Base-by-base conservation (phyloP, 305 asterid genomes). In the Ilex paraguariensis region DNA sequence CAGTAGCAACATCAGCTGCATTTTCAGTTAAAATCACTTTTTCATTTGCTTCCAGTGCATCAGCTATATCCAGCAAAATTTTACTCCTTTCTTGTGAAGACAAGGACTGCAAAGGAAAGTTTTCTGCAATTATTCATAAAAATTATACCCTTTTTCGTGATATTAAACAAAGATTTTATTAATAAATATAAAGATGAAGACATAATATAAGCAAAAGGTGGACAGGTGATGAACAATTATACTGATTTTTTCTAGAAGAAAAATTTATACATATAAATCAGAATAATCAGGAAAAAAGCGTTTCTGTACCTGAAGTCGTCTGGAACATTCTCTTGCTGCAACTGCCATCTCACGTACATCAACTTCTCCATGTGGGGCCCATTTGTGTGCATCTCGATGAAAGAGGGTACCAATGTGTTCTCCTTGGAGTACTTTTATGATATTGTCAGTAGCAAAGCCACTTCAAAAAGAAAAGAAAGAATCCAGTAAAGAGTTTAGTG, bases 31-130 rank as follows among this genome's bases (percentile, higher is more conserved):
- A 39, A 48, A 94, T 87, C 64, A 73, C 70, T 68, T 81, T 79
- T 76, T 87, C 91, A 76, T 81, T 82, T 70, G 84, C 90, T 81
- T 86, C 97, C 73, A 94, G 78, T 28, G 99, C 95, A 82, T 83
- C 85, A 49, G 99, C 99, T 49, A 94, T 80, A 73, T 88, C 87
- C 60, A 76, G 74, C 86, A 94, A 80, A 75, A 94, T 81, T 73
- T 91, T 85, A 70, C 91, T 77, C 78, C 97, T 88, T 65, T 88
- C 99, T 63, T 83, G 73, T 10, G 97, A 86, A 70, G 98, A 70
- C 81, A 94, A 13, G 49, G 83, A 87, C 95, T 89, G 79, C 61
- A 75, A 32, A 63, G 61, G 39, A 65, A 71, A 68, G 58, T 60
- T 50, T 10, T 31, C 66, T 31, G 52, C 11, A 39, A 58, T 28